phyloP scores from a whole-genome alignment of 2,329 filamentous ascomycete genomes.

The Trichoderma lentiforme region DNA sequence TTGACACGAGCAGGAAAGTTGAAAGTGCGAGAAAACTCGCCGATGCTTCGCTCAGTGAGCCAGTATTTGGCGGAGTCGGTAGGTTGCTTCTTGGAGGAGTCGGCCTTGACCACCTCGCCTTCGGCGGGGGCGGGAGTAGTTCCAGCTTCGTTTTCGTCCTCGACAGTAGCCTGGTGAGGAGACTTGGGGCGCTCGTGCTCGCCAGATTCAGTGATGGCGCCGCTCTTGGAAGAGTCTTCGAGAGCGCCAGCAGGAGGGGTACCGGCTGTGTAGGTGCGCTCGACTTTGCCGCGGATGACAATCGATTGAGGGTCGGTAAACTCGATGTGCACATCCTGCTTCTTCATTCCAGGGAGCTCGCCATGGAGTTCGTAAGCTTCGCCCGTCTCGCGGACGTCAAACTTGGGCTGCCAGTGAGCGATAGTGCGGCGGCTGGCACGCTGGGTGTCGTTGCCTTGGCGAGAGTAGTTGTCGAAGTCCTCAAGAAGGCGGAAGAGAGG shows the following conservation, averaged over 20 bases:
- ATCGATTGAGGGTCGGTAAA: conserved; percentile 71
- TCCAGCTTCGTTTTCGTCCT: conserved; percentile 51
- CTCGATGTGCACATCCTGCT: conserved; percentile 69
- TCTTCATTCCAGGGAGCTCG: conserved; percentile 69
- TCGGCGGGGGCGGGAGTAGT: conserved; percentile 21
- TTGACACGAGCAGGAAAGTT: conserved; percentile 64
- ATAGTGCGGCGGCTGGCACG: conserved; percentile 27
- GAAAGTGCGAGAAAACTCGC: conserved; percentile 66
- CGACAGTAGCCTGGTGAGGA: conserved; percentile 59
- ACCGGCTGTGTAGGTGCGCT: conserved; percentile 53
- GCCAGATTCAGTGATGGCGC: conserved; percentile 36
- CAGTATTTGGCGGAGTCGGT: conserved; percentile 59
- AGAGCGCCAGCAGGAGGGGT: conserved; percentile 44
- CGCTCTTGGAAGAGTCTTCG: conserved; percentile 34
- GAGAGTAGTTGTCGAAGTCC: conserved; percentile 52
- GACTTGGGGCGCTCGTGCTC: conserved; percentile 33
- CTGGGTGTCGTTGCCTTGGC: conserved; percentile 26
- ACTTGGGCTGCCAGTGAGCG: conserved; percentile 62
- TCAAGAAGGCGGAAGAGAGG: conserved; percentile 58
- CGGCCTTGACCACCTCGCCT: conserved; percentile 26
- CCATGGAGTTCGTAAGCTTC: conserved; percentile 69
- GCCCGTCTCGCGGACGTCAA: conserved; percentile 67
- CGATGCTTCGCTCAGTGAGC: conserved; percentile 63
- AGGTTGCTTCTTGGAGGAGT: conserved; percentile 24
- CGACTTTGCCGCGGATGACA: conserved; percentile 62